phyloP scores from a whole-genome alignment of 2,329 filamentous ascomycete species.

The Thielaviopsis populi region DNA sequence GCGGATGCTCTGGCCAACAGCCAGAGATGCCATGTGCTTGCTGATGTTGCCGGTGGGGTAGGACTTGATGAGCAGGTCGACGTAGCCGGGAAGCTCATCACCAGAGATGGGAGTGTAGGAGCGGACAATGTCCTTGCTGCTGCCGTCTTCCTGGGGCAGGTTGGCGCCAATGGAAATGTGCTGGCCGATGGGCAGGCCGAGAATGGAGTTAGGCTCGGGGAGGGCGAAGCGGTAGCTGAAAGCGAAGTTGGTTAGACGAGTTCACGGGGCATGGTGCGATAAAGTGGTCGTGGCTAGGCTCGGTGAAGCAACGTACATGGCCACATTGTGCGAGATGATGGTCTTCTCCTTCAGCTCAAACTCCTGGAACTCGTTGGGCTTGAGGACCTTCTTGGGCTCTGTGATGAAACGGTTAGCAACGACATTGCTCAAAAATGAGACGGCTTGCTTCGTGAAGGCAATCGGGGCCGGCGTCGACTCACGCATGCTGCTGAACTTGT shows the following conservation, averaged over 20 bases:
- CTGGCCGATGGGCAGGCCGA: conserved; percentile 94
- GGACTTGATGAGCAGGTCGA: conserved; percentile 95
- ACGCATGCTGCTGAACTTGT: conserved; percentile 60
- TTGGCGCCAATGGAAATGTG: conserved; percentile 91
- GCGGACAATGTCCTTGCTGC: conserved; percentile 68
- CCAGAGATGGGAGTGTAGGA: conserved; percentile 88
- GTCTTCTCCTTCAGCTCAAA: conserved; percentile 93
- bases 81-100: conserved; percentile 76
- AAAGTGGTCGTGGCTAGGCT: neutral
- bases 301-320: conserved; percentile 48
- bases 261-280: neutral
- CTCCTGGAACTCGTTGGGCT: conserved; percentile 75
- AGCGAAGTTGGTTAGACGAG: conserved; percentile 1
- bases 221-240: conserved; percentile 80
- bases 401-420: conserved; percentile 15
- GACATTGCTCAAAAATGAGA: neutral
- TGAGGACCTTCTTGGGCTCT: conserved; percentile 71
- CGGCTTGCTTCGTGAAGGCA: neutral
- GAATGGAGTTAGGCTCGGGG: conserved; percentile 60
- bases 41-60: conserved; percentile 97
- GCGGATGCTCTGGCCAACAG: conserved; percentile 74
- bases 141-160: conserved; percentile 51
- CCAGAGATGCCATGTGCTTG: conserved; percentile 71
- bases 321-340: conserved; percentile 91
- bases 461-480: conserved; percentile 27